phyloP scores from a whole-genome alignment of 2,329 filamentous ascomycete genomes.

The Talaromyces sp. region DNA sequence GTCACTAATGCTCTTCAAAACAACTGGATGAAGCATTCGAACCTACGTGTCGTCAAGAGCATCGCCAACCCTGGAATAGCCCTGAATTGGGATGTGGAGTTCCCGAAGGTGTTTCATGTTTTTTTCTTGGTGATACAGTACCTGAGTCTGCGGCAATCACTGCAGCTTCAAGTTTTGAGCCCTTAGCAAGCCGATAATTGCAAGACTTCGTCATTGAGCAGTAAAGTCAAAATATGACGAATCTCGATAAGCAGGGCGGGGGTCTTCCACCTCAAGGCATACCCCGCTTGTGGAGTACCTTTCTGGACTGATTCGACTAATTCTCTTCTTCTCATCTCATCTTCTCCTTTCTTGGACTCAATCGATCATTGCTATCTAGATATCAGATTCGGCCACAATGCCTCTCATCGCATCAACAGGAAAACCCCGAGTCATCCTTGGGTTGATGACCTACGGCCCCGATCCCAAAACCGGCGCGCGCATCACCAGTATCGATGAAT shows the following conservation, averaged over 20 bases:
- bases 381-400: conserved; percentile 26
- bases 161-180: neutral
- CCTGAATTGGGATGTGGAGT: neutral
- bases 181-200: neutral
- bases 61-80: neutral
- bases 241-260: neutral
- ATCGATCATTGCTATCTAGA: neutral
- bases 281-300: neutral
- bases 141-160: neutral
- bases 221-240: neutral
- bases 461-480: conserved; percentile 61
- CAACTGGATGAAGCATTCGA: no score
- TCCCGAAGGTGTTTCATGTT: neutral
- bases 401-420: conserved; percentile 36
- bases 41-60: no score
- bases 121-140: neutral
- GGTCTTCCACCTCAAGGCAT: neutral
- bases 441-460: conserved; percentile 80
- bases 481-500: conserved; percentile 66
- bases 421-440: conserved; percentile 71
- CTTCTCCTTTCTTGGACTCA: neutral
- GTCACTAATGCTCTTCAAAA: no score
- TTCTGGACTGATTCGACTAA: neutral
- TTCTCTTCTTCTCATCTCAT: neutral
- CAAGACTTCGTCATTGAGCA: neutral